phyloP scores from a whole-genome alignment of 2,329 filamentous ascomycete species.

The Cytospora leucostoma region DNA sequence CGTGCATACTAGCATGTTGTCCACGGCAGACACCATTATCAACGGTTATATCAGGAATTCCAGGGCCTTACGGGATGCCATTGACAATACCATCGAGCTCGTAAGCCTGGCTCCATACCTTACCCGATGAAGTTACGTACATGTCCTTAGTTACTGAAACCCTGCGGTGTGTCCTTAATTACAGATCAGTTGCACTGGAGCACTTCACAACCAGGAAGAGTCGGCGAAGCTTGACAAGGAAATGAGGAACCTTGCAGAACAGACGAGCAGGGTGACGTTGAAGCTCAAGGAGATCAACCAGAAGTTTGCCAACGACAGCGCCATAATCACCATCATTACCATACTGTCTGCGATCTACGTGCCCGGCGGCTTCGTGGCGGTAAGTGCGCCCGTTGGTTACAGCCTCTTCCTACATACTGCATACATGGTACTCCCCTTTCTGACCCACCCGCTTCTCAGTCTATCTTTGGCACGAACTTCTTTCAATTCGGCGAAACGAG shows the following conservation, averaged over 20 bases:
- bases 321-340: slow-evolving; percentile 33
- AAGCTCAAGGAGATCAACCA: slow-evolving; percentile 32
- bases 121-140: background rate
- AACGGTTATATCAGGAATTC: slow-evolving; percentile 18
- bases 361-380: slow-evolving; percentile 33
- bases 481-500: background rate
- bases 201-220: slow-evolving; percentile 23
- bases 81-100: slow-evolving; percentile 26
- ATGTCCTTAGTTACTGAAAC: background rate
- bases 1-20: background rate
- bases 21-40: background rate
- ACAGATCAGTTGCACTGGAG: slow-evolving; percentile 26
- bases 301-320: slow-evolving; percentile 32
- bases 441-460: background rate
- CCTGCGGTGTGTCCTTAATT: background rate
- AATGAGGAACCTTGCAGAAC: slow-evolving; percentile 27
- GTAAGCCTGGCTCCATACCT: background rate
- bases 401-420: background rate
- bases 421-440: background rate
- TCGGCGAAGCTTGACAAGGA: slow-evolving; percentile 24
- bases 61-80: slow-evolving; percentile 17
- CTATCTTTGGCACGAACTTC: background rate
- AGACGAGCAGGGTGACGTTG: slow-evolving; percentile 29
- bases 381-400: slow-evolving; percentile 1
- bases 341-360: slow-evolving; percentile 34